Conservation (phyloP, 75 land plant species). For the Cryptomeria japonica region DNA sequence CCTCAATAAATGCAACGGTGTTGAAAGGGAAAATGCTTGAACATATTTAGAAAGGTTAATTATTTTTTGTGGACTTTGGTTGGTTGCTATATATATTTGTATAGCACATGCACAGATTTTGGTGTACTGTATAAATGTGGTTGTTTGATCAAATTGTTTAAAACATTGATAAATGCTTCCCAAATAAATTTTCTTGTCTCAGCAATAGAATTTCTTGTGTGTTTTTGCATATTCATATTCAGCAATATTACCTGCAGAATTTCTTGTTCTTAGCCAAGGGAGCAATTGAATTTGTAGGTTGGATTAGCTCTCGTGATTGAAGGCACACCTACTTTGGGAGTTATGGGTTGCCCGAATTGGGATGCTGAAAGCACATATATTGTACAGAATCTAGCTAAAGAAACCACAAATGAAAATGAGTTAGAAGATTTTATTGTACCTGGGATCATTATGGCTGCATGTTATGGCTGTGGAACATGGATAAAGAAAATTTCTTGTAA, state of each 20-base stretch:
- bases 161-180: neutral
- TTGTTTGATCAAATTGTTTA: neutral
- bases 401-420: neutral
- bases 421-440: slow-evolving; percentile 8
- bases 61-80: neutral
- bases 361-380: slow-evolving; percentile 17
- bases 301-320: slow-evolving; percentile 85
- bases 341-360: slow-evolving; percentile 90
- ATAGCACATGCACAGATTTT: neutral
- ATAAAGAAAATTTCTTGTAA: slow-evolving; percentile 21
- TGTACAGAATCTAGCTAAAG: neutral
- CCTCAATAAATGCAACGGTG: neutral
- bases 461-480: slow-evolving; percentile 81
- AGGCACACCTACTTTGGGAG: slow-evolving; percentile 72
- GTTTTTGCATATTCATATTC: neutral
- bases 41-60: neutral
- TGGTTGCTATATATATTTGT: neutral
- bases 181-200: neutral
- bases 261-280: neutral
- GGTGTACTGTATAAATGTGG: neutral
- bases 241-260: neutral
- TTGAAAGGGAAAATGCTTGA: neutral
- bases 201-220: neutral
- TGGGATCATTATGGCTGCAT: slow-evolving; percentile 72
- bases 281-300: slow-evolving; percentile 44